Percentiles rank a stretch among this genome's conserved stretches.
These are phyloP conservation scores for Cercospora canescens DNA, from an alignment of 2,329 filamentous ascomycete genomes.

Conservation along the genomic window DNA sequence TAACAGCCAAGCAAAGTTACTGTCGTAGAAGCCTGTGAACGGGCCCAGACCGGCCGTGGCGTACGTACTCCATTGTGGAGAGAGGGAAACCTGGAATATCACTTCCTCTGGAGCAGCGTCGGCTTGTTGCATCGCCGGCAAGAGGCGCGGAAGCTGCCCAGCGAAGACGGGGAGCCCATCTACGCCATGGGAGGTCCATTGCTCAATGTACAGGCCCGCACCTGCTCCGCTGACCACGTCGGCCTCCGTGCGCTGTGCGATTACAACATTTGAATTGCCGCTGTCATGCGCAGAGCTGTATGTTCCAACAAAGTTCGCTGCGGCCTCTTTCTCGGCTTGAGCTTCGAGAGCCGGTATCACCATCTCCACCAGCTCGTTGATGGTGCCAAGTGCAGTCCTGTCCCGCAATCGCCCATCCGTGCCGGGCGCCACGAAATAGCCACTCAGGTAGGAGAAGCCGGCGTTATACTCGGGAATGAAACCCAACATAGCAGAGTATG, in stretches of 20 bases:
- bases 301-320: not conserved
- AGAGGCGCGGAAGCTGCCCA: not conserved
- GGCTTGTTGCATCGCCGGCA: not conserved
- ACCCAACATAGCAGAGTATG: slow-evolving; percentile 28
- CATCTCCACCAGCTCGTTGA: not conserved
- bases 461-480: slow-evolving; percentile 51
- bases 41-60: not conserved
- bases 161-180: not conserved
- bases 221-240: not conserved
- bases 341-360: not conserved
- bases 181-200: not conserved
- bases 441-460: slow-evolving; percentile 41
- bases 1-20: not conserved
- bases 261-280: not conserved
- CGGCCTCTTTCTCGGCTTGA: not conserved
- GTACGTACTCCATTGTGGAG: not conserved
- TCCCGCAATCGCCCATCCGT: not conserved
- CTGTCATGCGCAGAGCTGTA: not conserved
- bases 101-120: not conserved
- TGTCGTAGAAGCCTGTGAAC: slow-evolving; percentile 1
- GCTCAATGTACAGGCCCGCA: not conserved
- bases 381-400: not conserved
- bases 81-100: not conserved
- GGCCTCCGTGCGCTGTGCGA: not conserved
- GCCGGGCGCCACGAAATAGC: not conserved